Evolutionary conservation across 352 stramenopile species (phyloP), one percentile per base, ranked within the genome.

Genomic region (Saprolegnia diclina): DNA sequence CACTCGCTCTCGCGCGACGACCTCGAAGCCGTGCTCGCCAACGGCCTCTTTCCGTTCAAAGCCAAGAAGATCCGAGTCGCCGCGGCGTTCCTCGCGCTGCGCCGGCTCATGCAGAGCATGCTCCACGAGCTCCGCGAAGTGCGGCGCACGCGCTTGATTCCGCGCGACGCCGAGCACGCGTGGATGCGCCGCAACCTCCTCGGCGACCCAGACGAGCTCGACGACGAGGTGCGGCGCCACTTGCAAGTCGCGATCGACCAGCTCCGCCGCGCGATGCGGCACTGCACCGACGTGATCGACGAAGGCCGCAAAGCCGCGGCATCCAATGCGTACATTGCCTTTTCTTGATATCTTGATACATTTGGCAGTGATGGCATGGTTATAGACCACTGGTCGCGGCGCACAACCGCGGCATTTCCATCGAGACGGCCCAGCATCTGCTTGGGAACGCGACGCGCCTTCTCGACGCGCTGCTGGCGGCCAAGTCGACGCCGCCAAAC

Each of bases 21-120:
- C 40, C 59, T 72, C 24, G 56, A 67, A 26, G 37, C 35, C 35
- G 59, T 72, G 24, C 48, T 72, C 35, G 18, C 55, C 40, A 54
- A 72, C 38, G 65, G 56, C 45, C 22, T 52, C 6, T 72, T 72
- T 44, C 65, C 65, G n/a, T 69, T 69, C 38, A 69, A 69, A n/a
- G 37, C 63, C 44, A 69, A 69, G 37, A 59, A 69, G 21, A 69
- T 69, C 22, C 44, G 63, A 4, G 63, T 69, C 6, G 63, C 63
- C 11, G 63, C 63, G 4, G 26, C 45, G 4, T 69, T 69, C 42
- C 18, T 69, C 1, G 63, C 63, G 32, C 24, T 69, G 13, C 53
- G 54, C 18, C 48, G 63, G 10, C 46, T 69, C 18, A 24, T 69
- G 63, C 63, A 69, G 38, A 61, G 21, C 18, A 52, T 69, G 42